Base-by-base conservation (phyloP, 352 stramenopile genomes). In the Phytophthora agathidicida region DNA sequence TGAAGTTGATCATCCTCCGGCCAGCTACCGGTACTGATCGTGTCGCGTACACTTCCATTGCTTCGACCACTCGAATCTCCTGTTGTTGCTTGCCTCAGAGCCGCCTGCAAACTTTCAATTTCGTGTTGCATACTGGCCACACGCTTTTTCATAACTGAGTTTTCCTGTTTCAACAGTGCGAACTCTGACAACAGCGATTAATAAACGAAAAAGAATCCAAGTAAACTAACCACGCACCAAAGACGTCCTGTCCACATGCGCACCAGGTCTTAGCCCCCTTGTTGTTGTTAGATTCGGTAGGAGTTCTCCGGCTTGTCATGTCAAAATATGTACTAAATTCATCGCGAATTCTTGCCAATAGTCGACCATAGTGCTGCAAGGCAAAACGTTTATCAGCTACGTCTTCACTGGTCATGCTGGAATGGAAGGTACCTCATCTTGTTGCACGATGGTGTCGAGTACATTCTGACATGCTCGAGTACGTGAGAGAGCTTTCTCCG, bases 251-350 rank as follows among this genome's bases (percentile, higher is more conserved):
- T 1, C 51, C 59, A 45, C 68, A 69, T 9, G 55, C 36, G 43
- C 63, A 69, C 45, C 61, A 64, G 2, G 31, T 19, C 26, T 56
- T 54, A 1, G 17, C 16, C 3, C 49, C 24, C 31, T 64, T 63
- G 9, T 16, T 46, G 5, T 42, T 59, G 24, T 26, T 47, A 19
- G 55, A 48, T 19, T 58, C 43, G 27, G 35, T 46, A 20, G 53
- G 63, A 33, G 39, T 75, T 42, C 56, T 70, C 50, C 33, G 64
- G 37, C 20, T 60, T 14, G 65, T 55, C 13, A 52, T 49, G 7
- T 80, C 51, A n/a, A 90, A 43, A 41, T 84, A 88, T 2, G 49
- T 68, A 44, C 66, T 73, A 55, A 88, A 80, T 51, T 90, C 78
- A 52, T 88, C 80, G 10, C 83, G 77, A 39, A 92, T 87, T 26